Percentiles rank a stretch among this genome's conserved stretches.
Evolutionary conservation across 768 basidiomycete species (phyloP).

Genomic region (Mrakia hoshinonis): DNA sequence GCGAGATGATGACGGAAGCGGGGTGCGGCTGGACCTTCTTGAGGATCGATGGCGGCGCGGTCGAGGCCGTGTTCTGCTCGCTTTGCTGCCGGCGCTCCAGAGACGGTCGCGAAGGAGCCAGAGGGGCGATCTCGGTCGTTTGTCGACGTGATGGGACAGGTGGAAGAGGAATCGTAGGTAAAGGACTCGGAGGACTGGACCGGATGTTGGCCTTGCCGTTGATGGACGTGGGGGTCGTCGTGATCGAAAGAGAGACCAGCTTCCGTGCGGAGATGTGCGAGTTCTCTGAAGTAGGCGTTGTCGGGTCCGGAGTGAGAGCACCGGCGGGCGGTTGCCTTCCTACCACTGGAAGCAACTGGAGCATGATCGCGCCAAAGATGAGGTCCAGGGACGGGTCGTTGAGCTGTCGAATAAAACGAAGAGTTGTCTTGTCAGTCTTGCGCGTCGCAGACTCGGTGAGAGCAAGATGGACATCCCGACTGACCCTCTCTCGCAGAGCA

Average conservation of each 20-base stretch:
- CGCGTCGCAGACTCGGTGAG: too few relatives aligned
- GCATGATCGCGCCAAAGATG: neutral
- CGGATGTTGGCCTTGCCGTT: too few relatives aligned
- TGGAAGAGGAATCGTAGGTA: neutral
- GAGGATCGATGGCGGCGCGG: neutral
- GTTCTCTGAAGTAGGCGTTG: neutral
- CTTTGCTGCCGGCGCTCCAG: neutral
- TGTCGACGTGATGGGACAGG: neutral
- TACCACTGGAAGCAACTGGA: neutral
- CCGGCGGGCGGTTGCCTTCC: neutral
- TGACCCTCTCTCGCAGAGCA: constrained; percentile 11
- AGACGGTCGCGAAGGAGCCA: neutral
- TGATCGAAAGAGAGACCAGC: neutral
- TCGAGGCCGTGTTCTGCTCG: neutral
- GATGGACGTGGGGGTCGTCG: neutral
- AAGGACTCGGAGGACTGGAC: neutral
- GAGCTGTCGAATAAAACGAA: neutral
- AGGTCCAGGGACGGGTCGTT: constrained; percentile 10
- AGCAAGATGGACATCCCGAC: neutral
- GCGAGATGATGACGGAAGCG: neutral
- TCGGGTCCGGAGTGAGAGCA: neutral
- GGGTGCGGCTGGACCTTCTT: neutral
- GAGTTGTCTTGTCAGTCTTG: too few relatives aligned
- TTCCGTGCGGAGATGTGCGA: neutral
- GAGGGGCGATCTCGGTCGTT: neutral